Base-by-base conservation (phyloP, 106 monocot species). In the Platanthera zijinensis region DNA sequence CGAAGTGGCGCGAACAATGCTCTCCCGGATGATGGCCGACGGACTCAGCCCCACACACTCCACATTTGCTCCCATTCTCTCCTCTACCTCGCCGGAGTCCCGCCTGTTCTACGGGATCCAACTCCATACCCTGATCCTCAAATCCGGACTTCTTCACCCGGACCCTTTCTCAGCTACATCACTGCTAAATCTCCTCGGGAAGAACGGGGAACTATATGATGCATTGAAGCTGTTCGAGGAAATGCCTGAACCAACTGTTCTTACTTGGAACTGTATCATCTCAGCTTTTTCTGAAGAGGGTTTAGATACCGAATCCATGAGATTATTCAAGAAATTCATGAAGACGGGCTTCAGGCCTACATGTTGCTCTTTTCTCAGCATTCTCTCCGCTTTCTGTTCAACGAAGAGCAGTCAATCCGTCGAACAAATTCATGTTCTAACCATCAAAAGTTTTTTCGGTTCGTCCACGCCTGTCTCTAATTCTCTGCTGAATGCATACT, bases 251-350 rank as follows among this genome's bases (percentile, higher is more conserved):
- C 64, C 59, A 50, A 87, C 78, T 17, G 76, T 90, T 15, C 85
- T 88, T 46, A 85, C 84, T 30, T 92, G 88, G 92, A 95, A 90
- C 68, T 78, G 75, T 69, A 66, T 92, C 21, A 85, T 95, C 28
- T 25, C 69, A 9, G 73, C 61, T 4, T 87, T 80, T 68, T 51
- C 83, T 1, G 84, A 79, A 5, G 8, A 32, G 15, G 86, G 88
- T 12, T 74, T 59, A 15, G 76, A 49, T 12, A 17, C 62, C 13
- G 80, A 88, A 56, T 83, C 85, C 11, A 45, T 90, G 77, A 13
- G 52, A 25, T 74, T 80, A 48, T 95, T 92, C 53, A 56, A 80
- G 6, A 83, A 86, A 70, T 73, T 95, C 51, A 48, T 87, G 46
- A 77, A 81, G 46, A 78, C 70, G 1, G 80, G 66, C 17, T 51